These are phyloP conservation scores for Ogataea wickerhamii DNA, from an alignment of 805 yeast genomes.

Conservation along the genomic window DNA sequence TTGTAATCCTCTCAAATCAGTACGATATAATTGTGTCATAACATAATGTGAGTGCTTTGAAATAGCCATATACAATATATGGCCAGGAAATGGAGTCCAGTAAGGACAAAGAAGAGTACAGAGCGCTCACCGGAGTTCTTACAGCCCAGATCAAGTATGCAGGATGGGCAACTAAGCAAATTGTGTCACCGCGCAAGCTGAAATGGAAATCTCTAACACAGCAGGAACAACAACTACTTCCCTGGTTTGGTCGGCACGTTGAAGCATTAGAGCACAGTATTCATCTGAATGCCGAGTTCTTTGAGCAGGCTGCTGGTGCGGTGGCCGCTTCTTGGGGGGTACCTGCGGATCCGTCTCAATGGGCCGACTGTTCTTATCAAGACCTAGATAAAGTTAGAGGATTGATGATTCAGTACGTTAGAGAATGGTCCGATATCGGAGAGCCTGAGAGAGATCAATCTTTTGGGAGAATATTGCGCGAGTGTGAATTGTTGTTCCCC, in stretches of 20 bases:
- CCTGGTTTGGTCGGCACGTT: constrained; percentile 48
- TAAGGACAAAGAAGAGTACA: constrained; percentile 27
- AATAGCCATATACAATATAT: too few relatives aligned
- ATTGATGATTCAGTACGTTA: constrained; percentile 49
- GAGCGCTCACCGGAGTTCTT: constrained; percentile 30
- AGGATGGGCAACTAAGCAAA: constrained; percentile 31
- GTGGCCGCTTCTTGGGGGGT: constrained; percentile 53
- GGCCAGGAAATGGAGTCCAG: not conserved
- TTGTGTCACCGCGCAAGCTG: constrained; percentile 31
- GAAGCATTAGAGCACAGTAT: constrained; percentile 40
- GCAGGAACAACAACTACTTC: constrained; percentile 41
- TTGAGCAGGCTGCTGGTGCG: constrained; percentile 38
- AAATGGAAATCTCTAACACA: constrained; percentile 36
- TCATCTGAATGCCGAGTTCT: constrained; percentile 42
- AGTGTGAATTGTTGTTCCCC: constrained; percentile 37
- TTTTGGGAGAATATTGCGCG: constrained; percentile 37
- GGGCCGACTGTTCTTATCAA: constrained; percentile 38
- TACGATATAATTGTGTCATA: too few relatives aligned
- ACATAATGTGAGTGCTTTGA: too few relatives aligned
- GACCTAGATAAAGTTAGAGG: constrained; percentile 59
- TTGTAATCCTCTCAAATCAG: too few relatives aligned
- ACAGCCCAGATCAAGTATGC: constrained; percentile 33
- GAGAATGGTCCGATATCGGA: constrained; percentile 65
- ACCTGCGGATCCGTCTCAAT: constrained; percentile 31
- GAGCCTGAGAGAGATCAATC: constrained; percentile 39